Base-by-base conservation (phyloP, 768 basidiomycete species). In the Tylopilus felleus region DNA sequence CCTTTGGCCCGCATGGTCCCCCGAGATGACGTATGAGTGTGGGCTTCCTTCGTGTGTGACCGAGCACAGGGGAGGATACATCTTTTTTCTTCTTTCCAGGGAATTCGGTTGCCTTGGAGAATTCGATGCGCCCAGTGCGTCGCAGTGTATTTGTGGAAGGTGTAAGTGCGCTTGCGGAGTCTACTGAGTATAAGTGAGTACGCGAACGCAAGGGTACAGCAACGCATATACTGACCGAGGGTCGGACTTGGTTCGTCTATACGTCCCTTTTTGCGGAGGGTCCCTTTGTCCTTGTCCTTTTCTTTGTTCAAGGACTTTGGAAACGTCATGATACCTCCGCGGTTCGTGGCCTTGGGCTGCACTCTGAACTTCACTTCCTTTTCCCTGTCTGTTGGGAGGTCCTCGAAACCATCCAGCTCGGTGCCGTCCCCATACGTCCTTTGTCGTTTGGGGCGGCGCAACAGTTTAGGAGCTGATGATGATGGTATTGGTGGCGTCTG, bases 21-120 rank as follows among this genome's bases (percentile, higher is more conserved):
- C 88, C 87, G 23, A 94, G 73, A 72, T 94, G 90, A 27, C 90
- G 85, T 58, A 95, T 95, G 22, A 96, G 77, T 3, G 91, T 93
- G 3, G 93, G 93, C 69, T 92, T 93, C 64, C 86, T 79, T 59
- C 78, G 74, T 17, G 82, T 81, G 25, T 74, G 74, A 28, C 71
- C 63, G 9, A 72, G 73, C 5, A 76, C 62, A 22, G 77, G 77
- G 5, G 82, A 79, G 27, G 74, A 70, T 22, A 64, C 57, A 53
- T 75, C 72, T 64, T 79, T 83, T 71, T 80, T 88, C 74, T 80
- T 87, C 67, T 62, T 77, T 75, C 73, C 78, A 28, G 72, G 70
- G 17, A 73, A 66, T 44, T 71, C 69, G 52, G 74, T 65, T 49
- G 64, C 49, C 62, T 78, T 76, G 31, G 80, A 69, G 50, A 80